Conservation (phyloP, 1,284 basidiomycete genomes). For the Apiotrichum sp. region DNA sequence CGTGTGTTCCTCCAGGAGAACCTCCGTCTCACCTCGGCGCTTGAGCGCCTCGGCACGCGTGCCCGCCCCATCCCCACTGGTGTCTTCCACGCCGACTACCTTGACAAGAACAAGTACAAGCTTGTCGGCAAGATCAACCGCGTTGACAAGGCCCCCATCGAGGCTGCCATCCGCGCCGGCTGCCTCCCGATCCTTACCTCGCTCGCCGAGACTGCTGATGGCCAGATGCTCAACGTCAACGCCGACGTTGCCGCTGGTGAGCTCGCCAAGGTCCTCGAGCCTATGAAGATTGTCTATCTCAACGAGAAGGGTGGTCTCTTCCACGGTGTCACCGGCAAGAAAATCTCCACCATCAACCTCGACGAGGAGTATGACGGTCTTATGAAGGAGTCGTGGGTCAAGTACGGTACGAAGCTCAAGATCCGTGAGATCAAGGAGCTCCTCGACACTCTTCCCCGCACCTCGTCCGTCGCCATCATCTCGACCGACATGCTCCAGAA, state of each 20-base stretch:
- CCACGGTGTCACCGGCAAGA: constrained; percentile 93
- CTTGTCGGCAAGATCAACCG: constrained; percentile 87
- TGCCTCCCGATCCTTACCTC: constrained; percentile 88
- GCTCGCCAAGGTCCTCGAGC: constrained; percentile 89
- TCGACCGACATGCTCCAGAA: constrained; percentile 88
- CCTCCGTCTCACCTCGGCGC: constrained; percentile 78
- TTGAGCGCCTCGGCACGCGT: constrained; percentile 86
- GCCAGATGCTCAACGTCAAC: constrained; percentile 94
- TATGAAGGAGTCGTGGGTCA: constrained; percentile 99
- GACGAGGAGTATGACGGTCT: constrained; percentile 98
- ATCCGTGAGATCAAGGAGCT: constrained; percentile 99
- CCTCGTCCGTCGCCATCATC: constrained; percentile 97
- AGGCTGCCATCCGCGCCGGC: constrained; percentile 87
- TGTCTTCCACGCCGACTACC: constrained; percentile 90
- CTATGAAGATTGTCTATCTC: constrained; percentile 98
- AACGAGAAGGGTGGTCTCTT: constrained; percentile 98
- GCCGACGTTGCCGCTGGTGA: constrained; percentile 95
- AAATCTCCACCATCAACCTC: constrained; percentile 91
- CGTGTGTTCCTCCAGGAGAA: constrained; percentile 96
- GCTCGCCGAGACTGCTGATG: constrained; percentile 81
- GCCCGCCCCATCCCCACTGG: constrained; percentile 93
- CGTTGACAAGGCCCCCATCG: constrained; percentile 88
- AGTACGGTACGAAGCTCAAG: constrained; percentile 98
- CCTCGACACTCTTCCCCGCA: constrained; percentile 93
- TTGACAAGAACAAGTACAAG: constrained; percentile 89